Conservation (phyloP, 176 grass and related monocot genomes). For the Hordeum vulgare region MorexV3_pseudomolecules_assembly NC_058523.1:47447363-47447862, state of each 20-base stretch:
- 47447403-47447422: neutral
- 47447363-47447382: neutral
- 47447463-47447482: constrained; percentile 69
- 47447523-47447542: constrained; percentile 77
- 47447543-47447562: constrained; percentile 93
- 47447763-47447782: constrained; percentile 16
- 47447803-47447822: constrained; percentile 75
- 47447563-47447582: constrained; percentile 74
- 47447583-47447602: constrained; percentile 69
- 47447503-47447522: constrained; percentile 93
- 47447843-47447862: constrained; percentile 87
- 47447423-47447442: constrained; percentile 53
- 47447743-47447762: constrained; percentile 5
- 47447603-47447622: constrained; percentile 43
- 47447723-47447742: constrained; percentile 39
- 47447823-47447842: constrained; percentile 78
- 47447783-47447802: constrained; percentile 17
- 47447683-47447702: constrained; percentile 40
- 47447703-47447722: constrained; percentile 36
- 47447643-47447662: constrained; percentile 45
- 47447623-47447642: constrained; percentile 30
- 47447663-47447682: constrained; percentile 59
- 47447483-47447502: constrained; percentile 63
- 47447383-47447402: constrained; percentile 15
- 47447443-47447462: constrained; percentile 95